Conservation (phyloP, 768 basidiomycete species). For the Dioszegia aurantiaca region DNA sequence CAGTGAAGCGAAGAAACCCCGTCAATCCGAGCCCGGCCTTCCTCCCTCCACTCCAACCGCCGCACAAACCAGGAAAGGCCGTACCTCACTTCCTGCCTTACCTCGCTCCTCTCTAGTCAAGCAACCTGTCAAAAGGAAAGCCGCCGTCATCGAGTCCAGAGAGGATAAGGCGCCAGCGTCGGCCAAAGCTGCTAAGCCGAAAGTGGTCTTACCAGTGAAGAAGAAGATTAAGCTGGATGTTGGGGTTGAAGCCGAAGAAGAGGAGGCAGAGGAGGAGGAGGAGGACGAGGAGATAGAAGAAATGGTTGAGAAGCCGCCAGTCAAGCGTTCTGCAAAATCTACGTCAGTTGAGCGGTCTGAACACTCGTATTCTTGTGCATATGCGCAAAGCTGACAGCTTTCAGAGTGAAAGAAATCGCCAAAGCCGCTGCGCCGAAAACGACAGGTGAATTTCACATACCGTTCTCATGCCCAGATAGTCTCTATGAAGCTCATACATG, state of each 20-base stretch:
- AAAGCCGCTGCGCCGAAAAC: background rate
- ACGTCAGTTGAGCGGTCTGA: background rate
- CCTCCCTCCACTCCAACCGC: background rate
- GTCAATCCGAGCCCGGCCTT: slow-evolving; percentile 5
- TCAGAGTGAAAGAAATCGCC: too few relatives aligned
- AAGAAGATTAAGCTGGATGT: slow-evolving; percentile 1
- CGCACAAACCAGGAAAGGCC: background rate
- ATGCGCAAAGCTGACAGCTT: background rate
- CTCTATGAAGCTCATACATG: too few relatives aligned
- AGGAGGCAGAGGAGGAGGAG: slow-evolving; percentile 2
- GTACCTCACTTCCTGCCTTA: background rate
- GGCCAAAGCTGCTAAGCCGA: background rate
- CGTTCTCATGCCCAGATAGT: too few relatives aligned
- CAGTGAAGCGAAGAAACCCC: slow-evolving; percentile 2
- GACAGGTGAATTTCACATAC: too few relatives aligned
- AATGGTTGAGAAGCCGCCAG: background rate
- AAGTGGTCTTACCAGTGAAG: background rate
- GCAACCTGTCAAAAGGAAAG: background rate
- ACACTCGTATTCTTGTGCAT: too few relatives aligned
- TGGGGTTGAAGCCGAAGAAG: background rate
- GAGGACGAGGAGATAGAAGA: slow-evolving; percentile 1
- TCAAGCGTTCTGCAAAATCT: background rate
- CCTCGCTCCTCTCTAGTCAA: background rate
- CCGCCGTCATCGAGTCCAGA: too few relatives aligned
- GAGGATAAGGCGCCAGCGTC: background rate